phyloP scores from a whole-genome alignment of 352 stramenopile genomes.

The Phytophthora cactorum region DNA sequence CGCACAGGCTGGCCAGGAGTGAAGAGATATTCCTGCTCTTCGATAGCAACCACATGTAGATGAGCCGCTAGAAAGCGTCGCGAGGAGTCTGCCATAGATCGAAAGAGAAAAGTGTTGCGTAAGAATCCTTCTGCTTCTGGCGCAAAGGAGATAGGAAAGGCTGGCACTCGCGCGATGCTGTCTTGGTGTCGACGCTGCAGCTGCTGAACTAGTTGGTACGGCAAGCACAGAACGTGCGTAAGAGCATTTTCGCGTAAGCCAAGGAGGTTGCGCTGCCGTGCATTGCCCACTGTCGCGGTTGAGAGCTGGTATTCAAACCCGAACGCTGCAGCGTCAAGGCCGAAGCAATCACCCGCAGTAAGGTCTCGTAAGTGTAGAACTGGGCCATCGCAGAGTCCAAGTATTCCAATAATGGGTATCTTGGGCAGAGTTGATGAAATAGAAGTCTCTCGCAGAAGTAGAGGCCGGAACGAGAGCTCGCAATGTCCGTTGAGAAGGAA shows the following conservation, averaged over 20 bases:
- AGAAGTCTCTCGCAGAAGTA: conserved; percentile 10
- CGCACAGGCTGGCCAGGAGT: conserved; percentile 51
- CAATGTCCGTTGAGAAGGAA: conserved; percentile 37
- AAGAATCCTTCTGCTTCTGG: conserved; percentile 36
- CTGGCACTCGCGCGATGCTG: neutral
- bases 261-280: conserved; percentile 54
- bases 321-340: conserved; percentile 54
- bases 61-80: conserved; percentile 59
- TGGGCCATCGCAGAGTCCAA: neutral
- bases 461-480: conserved; percentile 27
- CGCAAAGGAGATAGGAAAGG: conserved; percentile 25
- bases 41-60: conserved; percentile 35
- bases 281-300: conserved; percentile 43
- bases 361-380: conserved; percentile 41
- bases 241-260: conserved; percentile 43
- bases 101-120: conserved; percentile 55
- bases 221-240: conserved; percentile 49
- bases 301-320: conserved; percentile 42
- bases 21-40: conserved; percentile 60
- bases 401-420: neutral
- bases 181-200: conserved; percentile 28
- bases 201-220: conserved; percentile 37
- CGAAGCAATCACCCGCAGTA: conserved; percentile 47
- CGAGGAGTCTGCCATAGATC: conserved; percentile 38
- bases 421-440: conserved; percentile 9